Evolutionary conservation across 495 filamentous ascomycete genomes (phyloP).

Genomic region (Aspergillus egyptiacus): DNA sequence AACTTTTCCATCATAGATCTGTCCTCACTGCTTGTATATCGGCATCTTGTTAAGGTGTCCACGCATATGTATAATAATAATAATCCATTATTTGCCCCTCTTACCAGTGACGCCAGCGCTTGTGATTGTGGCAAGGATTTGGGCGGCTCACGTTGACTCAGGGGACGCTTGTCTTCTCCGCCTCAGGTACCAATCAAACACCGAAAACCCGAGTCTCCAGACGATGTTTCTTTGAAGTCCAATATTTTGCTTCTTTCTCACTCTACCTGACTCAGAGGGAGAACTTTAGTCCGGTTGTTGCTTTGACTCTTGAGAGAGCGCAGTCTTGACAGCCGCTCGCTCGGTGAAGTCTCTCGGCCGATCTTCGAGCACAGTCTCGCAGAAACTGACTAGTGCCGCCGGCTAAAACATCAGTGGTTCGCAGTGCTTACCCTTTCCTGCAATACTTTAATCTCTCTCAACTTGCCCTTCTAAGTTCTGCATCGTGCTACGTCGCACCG

Average conservation of each 20-base stretch:
- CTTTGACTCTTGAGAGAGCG: too few species aligned
- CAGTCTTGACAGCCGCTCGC: background rate
- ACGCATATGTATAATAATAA: background rate
- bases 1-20: background rate
- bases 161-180: background rate
- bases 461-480: background rate
- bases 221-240: background rate
- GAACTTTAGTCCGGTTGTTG: too few species aligned
- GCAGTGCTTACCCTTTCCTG: slow-evolving; percentile 22
- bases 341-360: background rate
- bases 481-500: background rate
- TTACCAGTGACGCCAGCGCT: background rate
- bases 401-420: slow-evolving; percentile 8
- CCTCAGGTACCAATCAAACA: background rate
- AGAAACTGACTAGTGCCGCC: background rate
- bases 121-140: background rate
- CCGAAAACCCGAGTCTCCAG: background rate
- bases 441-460: slow-evolving; percentile 1
- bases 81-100: background rate
- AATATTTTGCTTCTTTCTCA: too few species aligned
- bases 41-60: background rate
- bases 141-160: too few species aligned
- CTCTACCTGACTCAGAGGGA: too few species aligned
- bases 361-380: background rate
- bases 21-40: background rate